Evolutionary conservation across 441 rosid species (phyloP).

Genomic region (Aleurites moluccanus): DNA sequence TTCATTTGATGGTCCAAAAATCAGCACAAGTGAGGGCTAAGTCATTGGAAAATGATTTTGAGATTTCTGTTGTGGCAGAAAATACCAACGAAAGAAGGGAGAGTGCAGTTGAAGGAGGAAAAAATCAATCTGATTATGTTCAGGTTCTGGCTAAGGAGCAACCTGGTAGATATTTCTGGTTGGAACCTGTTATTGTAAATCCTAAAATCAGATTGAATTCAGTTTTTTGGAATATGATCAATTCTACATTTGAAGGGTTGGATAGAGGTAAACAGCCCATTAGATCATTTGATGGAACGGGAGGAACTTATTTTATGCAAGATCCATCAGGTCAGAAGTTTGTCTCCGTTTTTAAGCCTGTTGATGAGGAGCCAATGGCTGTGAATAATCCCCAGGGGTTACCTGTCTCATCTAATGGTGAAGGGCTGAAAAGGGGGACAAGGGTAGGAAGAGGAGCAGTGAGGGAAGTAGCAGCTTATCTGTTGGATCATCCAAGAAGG

Average conservation of each 20-base stretch:
- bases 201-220: conserved; percentile 48
- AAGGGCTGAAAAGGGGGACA: conserved; percentile 89
- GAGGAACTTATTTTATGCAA: conserved; percentile 85
- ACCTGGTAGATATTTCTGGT: conserved; percentile 37
- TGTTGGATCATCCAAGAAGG: conserved; percentile 74
- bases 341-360: conserved; percentile 82
- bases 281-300: conserved; percentile 74
- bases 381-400: conserved; percentile 77
- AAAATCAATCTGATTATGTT: conserved; percentile 32
- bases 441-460: conserved; percentile 86
- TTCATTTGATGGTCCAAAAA: conserved; percentile 71
- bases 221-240: conserved; percentile 55
- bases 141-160: conserved; percentile 34
- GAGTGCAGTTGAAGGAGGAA: conserved; percentile 9
- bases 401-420: conserved; percentile 65
- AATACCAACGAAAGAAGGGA: conserved; percentile 32
- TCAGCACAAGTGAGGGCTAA: conserved; percentile 58
- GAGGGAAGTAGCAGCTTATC: conserved; percentile 85
- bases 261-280: conserved; percentile 59
- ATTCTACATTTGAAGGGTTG: conserved; percentile 59
- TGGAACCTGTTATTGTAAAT: conserved; percentile 54
- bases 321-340: conserved; percentile 54
- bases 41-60: conserved; percentile 56
- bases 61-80: conserved; percentile 52
- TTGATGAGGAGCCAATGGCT: conserved; percentile 92